These are phyloP conservation scores for Xylariomycetidae sp. DNA, from an alignment of 2,329 filamentous ascomycete species.

Conservation along the genomic window DNA sequence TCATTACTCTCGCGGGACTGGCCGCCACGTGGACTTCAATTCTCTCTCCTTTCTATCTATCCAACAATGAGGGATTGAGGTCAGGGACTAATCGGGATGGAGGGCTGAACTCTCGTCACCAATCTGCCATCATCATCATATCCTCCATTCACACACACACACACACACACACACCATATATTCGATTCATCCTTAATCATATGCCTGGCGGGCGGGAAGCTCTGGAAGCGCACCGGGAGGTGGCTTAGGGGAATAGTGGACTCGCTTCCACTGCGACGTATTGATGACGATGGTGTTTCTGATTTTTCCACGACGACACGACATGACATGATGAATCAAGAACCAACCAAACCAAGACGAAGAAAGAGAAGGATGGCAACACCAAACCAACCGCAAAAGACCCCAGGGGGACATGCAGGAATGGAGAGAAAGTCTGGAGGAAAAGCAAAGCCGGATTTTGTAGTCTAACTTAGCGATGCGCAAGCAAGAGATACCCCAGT, in stretches of 20 bases:
- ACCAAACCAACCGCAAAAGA: not conserved
- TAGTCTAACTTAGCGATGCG: not conserved
- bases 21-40: not conserved
- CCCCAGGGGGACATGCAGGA: not conserved
- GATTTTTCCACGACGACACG: not conserved
- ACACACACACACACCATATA: no score
- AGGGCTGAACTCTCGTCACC: not conserved
- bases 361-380: not conserved
- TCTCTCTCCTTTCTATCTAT: not conserved
- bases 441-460: not conserved
- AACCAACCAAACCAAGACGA: no score
- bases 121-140: not conserved
- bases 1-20: no score
- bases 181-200: not conserved
- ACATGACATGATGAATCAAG: not conserved
- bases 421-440: not conserved
- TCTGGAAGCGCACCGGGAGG: slow-evolving; percentile 3
- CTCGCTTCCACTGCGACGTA: not conserved
- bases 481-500: slow-evolving; percentile 2
- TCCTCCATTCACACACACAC: no score
- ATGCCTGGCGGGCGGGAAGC: not conserved
- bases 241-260: not conserved
- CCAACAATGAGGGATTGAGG: not conserved
- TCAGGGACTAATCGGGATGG: not conserved
- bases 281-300: not conserved